These are phyloP conservation scores for Oryza officinalis DNA, from an alignment of 176 grass and related monocot species.

Conservation along the genomic window DNA sequence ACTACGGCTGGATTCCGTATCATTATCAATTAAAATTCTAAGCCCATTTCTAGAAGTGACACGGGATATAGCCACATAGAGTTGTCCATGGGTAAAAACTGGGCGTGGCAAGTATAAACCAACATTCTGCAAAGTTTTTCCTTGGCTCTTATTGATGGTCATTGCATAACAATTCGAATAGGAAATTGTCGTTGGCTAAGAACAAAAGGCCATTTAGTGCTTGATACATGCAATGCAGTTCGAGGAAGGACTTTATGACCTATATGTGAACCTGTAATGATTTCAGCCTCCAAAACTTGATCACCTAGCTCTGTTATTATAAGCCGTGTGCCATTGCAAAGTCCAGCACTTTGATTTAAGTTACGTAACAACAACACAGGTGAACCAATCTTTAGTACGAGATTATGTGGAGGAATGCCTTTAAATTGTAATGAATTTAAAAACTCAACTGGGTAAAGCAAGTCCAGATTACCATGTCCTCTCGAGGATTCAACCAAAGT, in stretches of 20 bases:
- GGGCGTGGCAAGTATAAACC: not conserved
- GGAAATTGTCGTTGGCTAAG: not conserved
- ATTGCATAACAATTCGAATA: not conserved
- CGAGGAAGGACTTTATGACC: not conserved
- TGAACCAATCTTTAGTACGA: not conserved
- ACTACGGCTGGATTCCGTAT: not conserved
- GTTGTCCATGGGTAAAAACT: not conserved
- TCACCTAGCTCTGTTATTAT: conserved; percentile 2
- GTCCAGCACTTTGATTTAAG: not conserved
- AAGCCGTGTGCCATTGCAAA: conserved; percentile 31
- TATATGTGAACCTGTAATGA: conserved; percentile 14
- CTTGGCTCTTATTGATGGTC: conserved; percentile 15
- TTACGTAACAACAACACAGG: conserved; percentile 25
- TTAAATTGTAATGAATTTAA: conserved; percentile 7
- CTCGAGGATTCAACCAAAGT: not conserved
- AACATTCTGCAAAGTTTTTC: not conserved
- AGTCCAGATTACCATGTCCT: not conserved
- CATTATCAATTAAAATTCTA: not conserved
- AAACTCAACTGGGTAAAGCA: conserved; percentile 22
- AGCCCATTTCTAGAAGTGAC: not conserved
- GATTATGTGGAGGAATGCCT: conserved; percentile 2
- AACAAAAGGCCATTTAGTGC: conserved; percentile 18
- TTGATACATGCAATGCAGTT: not conserved
- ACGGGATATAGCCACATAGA: not conserved
- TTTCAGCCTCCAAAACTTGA: conserved; percentile 2